phyloP scores from a whole-genome alignment of 2,329 filamentous ascomycete genomes.

The Cladorrhinum sp. region DNA sequence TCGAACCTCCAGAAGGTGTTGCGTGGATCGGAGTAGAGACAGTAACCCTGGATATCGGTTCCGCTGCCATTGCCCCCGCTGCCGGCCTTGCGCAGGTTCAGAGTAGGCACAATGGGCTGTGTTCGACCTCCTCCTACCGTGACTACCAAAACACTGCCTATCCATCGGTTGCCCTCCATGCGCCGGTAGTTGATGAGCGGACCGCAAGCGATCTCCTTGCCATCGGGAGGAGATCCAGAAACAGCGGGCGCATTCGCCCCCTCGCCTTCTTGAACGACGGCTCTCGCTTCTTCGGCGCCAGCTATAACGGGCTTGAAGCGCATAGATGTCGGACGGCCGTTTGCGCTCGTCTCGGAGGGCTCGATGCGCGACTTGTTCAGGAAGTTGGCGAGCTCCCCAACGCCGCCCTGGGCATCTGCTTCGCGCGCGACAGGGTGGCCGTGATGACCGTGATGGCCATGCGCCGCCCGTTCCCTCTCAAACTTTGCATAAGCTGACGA shows the following conservation, averaged over 20 bases:
- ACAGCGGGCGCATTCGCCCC: background rate
- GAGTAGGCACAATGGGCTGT: conserved; percentile 55
- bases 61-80: conserved; percentile 7
- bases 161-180: conserved; percentile 69
- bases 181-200: conserved; percentile 75
- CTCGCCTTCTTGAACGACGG: conserved; percentile 29
- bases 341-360: conserved; percentile 30
- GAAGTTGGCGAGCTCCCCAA: conserved; percentile 54
- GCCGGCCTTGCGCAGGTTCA: conserved; percentile 47
- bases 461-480: conserved; percentile 35
- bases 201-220: conserved; percentile 64
- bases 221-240: conserved; percentile 34
- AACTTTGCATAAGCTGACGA: conserved; percentile 53
- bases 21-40: conserved; percentile 62
- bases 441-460: conserved; percentile 22
- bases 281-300: conserved; percentile 37
- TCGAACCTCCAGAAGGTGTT: conserved; percentile 94
- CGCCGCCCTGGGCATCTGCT: conserved; percentile 41
- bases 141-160: conserved; percentile 83
- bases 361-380: conserved; percentile 54
- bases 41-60: conserved; percentile 48
- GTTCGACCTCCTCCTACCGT: conserved; percentile 65
- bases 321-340: conserved; percentile 17
- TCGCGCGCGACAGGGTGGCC: conserved; percentile 36
- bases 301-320: conserved; percentile 49